Conservation (phyloP, 352 stramenopile species). For the Globisporangium recalcitrans region DNA sequence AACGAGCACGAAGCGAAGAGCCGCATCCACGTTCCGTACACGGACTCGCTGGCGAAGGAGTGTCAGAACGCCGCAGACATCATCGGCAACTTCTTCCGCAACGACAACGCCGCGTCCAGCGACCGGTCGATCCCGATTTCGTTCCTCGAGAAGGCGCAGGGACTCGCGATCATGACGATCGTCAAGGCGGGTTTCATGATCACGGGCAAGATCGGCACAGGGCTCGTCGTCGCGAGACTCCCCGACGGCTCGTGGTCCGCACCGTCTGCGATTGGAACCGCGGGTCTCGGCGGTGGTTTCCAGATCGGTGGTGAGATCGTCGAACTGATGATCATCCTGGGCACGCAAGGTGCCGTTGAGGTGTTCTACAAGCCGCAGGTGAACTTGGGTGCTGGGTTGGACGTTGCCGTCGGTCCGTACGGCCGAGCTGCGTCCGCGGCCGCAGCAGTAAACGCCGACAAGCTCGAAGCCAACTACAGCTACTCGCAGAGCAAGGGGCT, state of each 20-base stretch:
- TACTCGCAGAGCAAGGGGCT: conserved; percentile 65
- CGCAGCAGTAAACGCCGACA: conserved; percentile 19
- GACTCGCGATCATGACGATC: conserved; percentile 21
- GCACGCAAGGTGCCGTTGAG: conserved; percentile 64
- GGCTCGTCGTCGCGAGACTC: conserved; percentile 59
- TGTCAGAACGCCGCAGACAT: conserved; percentile 26
- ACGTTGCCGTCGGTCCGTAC: conserved; percentile 62
- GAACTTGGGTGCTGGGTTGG: conserved; percentile 67
- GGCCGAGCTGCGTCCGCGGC: conserved; percentile 40
- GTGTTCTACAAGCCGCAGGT: conserved; percentile 57
- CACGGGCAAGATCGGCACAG: conserved; percentile 28
- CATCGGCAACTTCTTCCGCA: conserved; percentile 25
- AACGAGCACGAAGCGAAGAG: conserved; percentile 22
- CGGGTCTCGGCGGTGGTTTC: conserved; percentile 48
- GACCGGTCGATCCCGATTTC: conserved; percentile 21
- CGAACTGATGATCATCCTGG: conserved; percentile 82
- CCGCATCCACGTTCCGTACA: conserved; percentile 26
- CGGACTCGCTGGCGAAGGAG: conserved; percentile 21
- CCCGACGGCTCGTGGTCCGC: conserved; percentile 52
- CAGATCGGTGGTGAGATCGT: conserved; percentile 72
- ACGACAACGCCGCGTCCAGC: conserved; percentile 6
- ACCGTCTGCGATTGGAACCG: conserved; percentile 70
- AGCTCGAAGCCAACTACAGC: conserved; percentile 68
- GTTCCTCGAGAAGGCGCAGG: conserved; percentile 21
- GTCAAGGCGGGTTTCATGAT: conserved; percentile 25